Base-by-base conservation (phyloP, 2,329 filamentous ascomycete genomes). In the Pleomassaria siparia region DNA sequence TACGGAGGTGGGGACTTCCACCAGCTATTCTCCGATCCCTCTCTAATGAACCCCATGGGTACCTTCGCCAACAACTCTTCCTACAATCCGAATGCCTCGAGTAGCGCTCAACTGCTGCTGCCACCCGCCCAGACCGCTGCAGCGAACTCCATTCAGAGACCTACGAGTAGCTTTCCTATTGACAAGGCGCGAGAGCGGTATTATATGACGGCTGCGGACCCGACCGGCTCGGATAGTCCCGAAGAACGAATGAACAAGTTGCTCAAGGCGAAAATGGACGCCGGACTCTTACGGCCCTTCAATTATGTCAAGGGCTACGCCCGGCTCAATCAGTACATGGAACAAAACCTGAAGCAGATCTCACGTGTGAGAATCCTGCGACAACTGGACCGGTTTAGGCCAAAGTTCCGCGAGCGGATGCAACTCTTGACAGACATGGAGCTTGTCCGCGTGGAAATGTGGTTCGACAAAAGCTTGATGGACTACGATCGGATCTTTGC, bases 401-500 rank as follows among this genome's bases (percentile, higher is more conserved):
- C 94, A 13, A 96, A 95, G 66, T 99, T 99, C 65, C 83, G 94
- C 53, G 92, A 97, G 72, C 91, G 95, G 74, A 92, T 95, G 68
- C 91, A 97, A 56, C 86, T 81, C 26, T 77, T 97, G 65, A 96
- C 89, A 2, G 94, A 99, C 71, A 88, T 96, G 69, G 90, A 99
- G 71, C 82, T 99, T 21, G 86, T 97, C 22, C 84, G 91, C 49
- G 92, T 97, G 10, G 94, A 99, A 73, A 96, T 97, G 90, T 97
- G 94, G 92, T 97, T 99, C 66, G 94, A 99, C 72, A 85, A 88
- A 63, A 94, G 89, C 54, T 75, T 99, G 59, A 94, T 97, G 88
- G 94, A 97, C 67, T 97, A 97, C 63, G 94, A 99, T 65, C 89
- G 94, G 25, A 91, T 99, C 1, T 99, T 99, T 75, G 94, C 94